A percentile compares a stretch with the other conserved stretches of the same genome.
Evolutionary conservation across 2,329 filamentous ascomycete species (phyloP).

Genomic region (Pseudogymnoascus sp.): DNA sequence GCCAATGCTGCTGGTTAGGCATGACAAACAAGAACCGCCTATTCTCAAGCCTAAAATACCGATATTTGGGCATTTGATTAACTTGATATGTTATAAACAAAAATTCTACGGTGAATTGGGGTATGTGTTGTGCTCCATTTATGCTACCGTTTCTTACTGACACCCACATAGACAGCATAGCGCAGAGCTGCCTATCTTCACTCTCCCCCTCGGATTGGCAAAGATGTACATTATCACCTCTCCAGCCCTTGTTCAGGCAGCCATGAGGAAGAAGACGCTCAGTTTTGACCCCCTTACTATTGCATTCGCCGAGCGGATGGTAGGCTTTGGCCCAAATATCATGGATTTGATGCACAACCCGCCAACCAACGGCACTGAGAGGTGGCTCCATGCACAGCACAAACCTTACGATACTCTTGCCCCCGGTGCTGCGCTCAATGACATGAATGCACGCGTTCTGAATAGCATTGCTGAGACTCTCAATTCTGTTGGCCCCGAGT

Average conservation of each 20-base stretch:
- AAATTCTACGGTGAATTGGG: slow-evolving; percentile 33
- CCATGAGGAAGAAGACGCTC: slow-evolving; percentile 35
- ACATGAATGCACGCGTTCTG: slow-evolving; percentile 32
- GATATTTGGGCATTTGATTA: slow-evolving; percentile 39
- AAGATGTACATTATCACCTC: slow-evolving; percentile 40
- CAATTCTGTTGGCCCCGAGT: slow-evolving; percentile 21
- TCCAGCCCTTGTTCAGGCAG: slow-evolving; percentile 32
- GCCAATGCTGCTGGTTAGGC: slow-evolving; percentile 10
- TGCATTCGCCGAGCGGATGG: slow-evolving; percentile 32
- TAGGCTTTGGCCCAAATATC: slow-evolving; percentile 30
- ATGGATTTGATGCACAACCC: slow-evolving; percentile 26
- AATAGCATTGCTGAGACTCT: slow-evolving; percentile 28
- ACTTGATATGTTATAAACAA: slow-evolving; percentile 32
- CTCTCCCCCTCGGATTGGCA: slow-evolving; percentile 37
- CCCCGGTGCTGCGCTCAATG: slow-evolving; percentile 29
- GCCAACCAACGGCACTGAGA: slow-evolving; percentile 25
- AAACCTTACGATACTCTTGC: slow-evolving; percentile 32
- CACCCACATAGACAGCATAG: slow-evolving; percentile 20
- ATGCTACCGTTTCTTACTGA: neutral
- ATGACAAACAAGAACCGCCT: slow-evolving; percentile 36
- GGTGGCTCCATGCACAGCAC: slow-evolving; percentile 17
- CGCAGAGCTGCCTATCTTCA: slow-evolving; percentile 31
- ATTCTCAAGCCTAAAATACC: slow-evolving; percentile 35
- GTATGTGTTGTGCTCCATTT: slow-evolving; percentile 23
- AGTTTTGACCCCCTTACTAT: slow-evolving; percentile 37